phyloP scores from a whole-genome alignment of 2,329 filamentous ascomycete species.

The Ceratocystis cubensis region DNA sequence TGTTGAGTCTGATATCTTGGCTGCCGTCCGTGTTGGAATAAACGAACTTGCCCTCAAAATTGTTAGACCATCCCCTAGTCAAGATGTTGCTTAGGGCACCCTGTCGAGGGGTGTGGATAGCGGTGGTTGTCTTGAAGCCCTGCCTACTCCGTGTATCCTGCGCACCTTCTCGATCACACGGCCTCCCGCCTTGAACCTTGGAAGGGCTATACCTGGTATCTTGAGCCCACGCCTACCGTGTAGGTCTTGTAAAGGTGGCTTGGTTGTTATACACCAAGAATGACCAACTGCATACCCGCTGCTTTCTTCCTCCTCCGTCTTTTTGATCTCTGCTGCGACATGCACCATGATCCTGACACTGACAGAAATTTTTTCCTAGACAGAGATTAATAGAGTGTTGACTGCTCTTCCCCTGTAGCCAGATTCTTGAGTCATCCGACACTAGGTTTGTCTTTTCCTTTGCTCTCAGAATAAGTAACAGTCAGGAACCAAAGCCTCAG shows the following conservation, averaged over 20 bases:
- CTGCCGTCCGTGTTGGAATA: neutral
- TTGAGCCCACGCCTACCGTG: neutral
- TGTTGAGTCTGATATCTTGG: neutral
- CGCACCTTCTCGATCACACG: neutral
- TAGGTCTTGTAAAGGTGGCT: neutral
- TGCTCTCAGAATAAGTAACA: neutral
- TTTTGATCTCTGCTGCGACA: neutral
- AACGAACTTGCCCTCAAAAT: neutral
- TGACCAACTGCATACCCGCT: neutral
- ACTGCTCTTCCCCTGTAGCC: neutral
- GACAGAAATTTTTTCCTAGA: neutral
- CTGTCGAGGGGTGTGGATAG: neutral
- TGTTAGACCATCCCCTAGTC: neutral
- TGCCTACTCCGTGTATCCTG: neutral
- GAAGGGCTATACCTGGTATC: neutral
- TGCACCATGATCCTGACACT: neutral
- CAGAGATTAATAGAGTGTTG: neutral
- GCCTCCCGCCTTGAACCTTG: neutral
- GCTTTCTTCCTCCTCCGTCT: neutral
- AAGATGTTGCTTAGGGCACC: neutral
- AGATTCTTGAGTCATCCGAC: too few species aligned
- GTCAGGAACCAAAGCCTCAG: too few species aligned
- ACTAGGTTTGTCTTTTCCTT: neutral
- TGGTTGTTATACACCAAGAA: neutral
- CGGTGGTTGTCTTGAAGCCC: neutral